phyloP scores from a whole-genome alignment of 2,329 filamentous ascomycete species.

The Trichoderma breve region DNA sequence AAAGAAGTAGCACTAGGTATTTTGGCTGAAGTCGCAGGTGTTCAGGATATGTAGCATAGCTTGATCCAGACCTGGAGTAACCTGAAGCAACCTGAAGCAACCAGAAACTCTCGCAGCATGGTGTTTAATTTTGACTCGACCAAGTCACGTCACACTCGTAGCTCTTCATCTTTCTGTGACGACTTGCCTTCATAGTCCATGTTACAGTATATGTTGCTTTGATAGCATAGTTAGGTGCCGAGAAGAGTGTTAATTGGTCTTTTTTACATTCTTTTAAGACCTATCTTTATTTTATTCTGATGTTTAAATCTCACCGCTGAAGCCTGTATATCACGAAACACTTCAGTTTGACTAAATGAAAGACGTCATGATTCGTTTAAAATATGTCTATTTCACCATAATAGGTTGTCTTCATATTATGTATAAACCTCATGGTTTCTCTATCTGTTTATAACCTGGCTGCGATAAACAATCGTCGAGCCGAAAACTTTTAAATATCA shows the following conservation, averaged over 20 bases:
- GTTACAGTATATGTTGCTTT: not conserved
- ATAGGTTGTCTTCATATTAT: not conserved
- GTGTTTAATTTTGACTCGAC: not conserved
- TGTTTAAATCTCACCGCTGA: not conserved
- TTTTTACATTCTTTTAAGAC: not conserved
- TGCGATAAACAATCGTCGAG: not conserved
- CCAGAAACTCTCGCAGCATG: not conserved
- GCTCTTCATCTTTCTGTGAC: not conserved
- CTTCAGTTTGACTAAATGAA: not conserved
- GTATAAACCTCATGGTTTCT: not conserved
- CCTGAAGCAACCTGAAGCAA: not conserved
- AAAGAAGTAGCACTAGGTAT: not conserved
- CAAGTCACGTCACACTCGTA: not conserved
- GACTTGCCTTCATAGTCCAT: not conserved
- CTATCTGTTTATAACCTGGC: not conserved
- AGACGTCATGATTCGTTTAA: not conserved
- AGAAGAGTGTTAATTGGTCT: not conserved
- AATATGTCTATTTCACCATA: not conserved
- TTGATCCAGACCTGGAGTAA: not conserved
- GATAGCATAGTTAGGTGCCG: not conserved
- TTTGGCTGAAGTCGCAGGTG: not conserved
- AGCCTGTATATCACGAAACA: not conserved
- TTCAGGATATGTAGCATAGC: not conserved
- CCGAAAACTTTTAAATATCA: not conserved
- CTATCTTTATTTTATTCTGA: not conserved